These are phyloP conservation scores for Cephalotrichum gorgonifer DNA, from an alignment of 2,329 filamentous ascomycete genomes.

Conservation along the genomic window DNA sequence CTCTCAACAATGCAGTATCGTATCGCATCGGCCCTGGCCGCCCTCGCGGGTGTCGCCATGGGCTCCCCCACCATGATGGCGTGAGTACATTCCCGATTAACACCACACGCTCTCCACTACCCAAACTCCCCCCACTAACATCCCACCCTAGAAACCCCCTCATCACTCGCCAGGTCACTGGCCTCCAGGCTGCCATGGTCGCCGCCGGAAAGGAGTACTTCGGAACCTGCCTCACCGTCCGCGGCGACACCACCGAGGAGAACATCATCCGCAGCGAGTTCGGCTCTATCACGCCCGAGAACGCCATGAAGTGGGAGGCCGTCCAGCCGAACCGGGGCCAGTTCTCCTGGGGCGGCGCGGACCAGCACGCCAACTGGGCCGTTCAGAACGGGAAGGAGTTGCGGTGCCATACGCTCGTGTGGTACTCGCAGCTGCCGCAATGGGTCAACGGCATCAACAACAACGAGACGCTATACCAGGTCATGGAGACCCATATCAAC, in stretches of 20 bases:
- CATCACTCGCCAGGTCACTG: conserved; percentile 1
- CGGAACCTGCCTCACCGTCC: conserved; percentile 47
- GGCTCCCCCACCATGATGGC: background rate
- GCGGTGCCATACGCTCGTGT: conserved; percentile 52
- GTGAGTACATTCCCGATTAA: background rate
- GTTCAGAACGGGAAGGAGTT: conserved; percentile 36
- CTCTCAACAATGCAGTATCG: background rate
- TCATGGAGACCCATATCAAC: conserved; percentile 42
- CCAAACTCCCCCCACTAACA: background rate
- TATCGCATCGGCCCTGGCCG: conserved; percentile 1
- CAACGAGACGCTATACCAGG: conserved; percentile 37
- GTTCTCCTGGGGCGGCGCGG: conserved; percentile 45
- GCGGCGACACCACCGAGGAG: conserved; percentile 38
- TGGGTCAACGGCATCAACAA: conserved; percentile 27
- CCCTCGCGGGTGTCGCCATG: background rate
- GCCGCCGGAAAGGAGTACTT: conserved; percentile 31
- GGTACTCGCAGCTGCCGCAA: conserved; percentile 27
- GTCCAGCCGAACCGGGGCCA: conserved; percentile 41
- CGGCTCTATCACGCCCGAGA: conserved; percentile 41
- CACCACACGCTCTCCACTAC: background rate
- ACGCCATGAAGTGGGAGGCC: conserved; percentile 44
- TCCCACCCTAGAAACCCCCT: background rate
- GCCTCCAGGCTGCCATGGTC: conserved; percentile 15
- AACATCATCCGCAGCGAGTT: conserved; percentile 43
- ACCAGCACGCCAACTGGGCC: conserved; percentile 31